These are phyloP conservation scores for Cordia subcordata DNA, from an alignment of 257 asterid species.

Conservation along the genomic window DNA sequence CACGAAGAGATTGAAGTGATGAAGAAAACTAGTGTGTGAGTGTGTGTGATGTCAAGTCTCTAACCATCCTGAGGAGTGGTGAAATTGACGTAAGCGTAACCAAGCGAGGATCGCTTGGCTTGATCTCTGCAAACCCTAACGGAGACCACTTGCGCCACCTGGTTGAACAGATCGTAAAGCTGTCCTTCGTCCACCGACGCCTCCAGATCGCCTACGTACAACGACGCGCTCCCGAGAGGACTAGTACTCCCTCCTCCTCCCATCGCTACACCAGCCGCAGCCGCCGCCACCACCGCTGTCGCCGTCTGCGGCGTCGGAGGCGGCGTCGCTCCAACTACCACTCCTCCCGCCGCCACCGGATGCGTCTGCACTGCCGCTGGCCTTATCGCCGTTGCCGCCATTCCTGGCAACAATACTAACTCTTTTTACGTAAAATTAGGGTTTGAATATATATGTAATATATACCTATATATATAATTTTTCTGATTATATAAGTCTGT, in stretches of 20 bases:
- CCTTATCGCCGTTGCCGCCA: conserved; percentile 43
- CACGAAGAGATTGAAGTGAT: no score
- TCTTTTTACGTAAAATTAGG: no score
- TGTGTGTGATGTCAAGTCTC: no score
- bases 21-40: no score
- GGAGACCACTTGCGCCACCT: conserved; percentile 63
- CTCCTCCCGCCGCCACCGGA: conserved; percentile 9
- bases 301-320: conserved; percentile 19
- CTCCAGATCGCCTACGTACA: conserved; percentile 84
- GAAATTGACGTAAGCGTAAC: conserved; percentile 77
- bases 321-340: conserved; percentile 25
- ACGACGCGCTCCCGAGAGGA: conserved; percentile 32
- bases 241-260: conserved; percentile 9
- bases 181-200: conserved; percentile 52
- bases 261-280: conserved; percentile 1
- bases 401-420: no score
- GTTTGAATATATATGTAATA: no score
- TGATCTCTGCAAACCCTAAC: conserved; percentile 77
- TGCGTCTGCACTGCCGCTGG: conserved; percentile 30
- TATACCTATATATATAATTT: no score
- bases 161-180: conserved; percentile 60
- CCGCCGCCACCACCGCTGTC: background rate
- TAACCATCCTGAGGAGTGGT: conserved; percentile 56
- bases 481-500: no score
- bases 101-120: conserved; percentile 43